Evolutionary conservation across 176 grass and related monocot species (phyloP).

Genomic region (Musa troglodytarum): DNA sequence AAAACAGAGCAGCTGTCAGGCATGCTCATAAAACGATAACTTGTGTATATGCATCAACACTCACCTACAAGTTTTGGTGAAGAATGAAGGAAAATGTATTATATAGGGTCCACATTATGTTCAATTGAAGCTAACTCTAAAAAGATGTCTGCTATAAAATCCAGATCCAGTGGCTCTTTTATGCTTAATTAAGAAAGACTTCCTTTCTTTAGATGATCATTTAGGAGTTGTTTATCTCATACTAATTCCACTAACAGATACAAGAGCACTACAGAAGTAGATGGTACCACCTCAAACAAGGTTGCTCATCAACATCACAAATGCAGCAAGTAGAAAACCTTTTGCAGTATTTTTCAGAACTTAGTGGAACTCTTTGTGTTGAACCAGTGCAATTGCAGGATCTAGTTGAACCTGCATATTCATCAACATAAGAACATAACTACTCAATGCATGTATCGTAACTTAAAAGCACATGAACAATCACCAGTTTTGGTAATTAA

Average conservation of each 20-base stretch:
- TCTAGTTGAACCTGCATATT: conserved; percentile 36
- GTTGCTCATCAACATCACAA: conserved; percentile 36
- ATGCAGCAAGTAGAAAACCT: conserved; percentile 36
- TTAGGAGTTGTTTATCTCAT: not conserved
- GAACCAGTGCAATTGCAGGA: conserved; percentile 33
- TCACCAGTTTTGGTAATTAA: not conserved
- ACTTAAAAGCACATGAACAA: not conserved
- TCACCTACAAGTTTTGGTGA: too few relatives aligned
- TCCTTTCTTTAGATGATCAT: too few relatives aligned
- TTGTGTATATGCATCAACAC: too few relatives aligned
- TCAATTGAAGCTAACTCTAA: too few relatives aligned
- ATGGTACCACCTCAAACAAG: conserved; percentile 47
- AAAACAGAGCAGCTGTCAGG: too few relatives aligned
- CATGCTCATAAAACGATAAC: too few relatives aligned
- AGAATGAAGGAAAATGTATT: too few relatives aligned
- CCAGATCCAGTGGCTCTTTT: too few relatives aligned
- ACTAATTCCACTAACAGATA: not conserved
- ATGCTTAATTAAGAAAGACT: too few relatives aligned
- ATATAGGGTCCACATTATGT: too few relatives aligned
- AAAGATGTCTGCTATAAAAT: too few relatives aligned
- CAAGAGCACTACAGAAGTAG: conserved; percentile 12
- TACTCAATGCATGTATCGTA: conserved; percentile 16
- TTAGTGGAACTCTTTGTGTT: conserved; percentile 25
- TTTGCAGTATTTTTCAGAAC: conserved; percentile 33
- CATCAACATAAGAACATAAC: conserved; percentile 11